These are phyloP conservation scores for Schwanniomyces occidentalis DNA, from an alignment of 805 yeast genomes.

Conservation along the genomic window DNA sequence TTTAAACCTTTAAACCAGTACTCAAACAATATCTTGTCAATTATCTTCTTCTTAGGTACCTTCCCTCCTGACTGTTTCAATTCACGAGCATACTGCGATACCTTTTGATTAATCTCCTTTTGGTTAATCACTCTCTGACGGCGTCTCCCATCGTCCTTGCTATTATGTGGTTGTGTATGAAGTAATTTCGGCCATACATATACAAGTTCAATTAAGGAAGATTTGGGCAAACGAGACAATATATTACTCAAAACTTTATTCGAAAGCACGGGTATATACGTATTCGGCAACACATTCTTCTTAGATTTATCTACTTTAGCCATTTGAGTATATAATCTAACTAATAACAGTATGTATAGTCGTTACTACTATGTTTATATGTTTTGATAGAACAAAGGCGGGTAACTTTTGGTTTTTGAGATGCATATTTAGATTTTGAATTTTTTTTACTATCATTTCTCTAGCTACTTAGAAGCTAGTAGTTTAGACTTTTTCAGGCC, in stretches of 20 bases:
- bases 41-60: slow-evolving; percentile 29
- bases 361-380: no score
- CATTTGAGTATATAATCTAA: slow-evolving; percentile 1
- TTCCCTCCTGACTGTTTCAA: slow-evolving; percentile 11
- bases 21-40: slow-evolving; percentile 48
- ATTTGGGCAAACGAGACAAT: slow-evolving; percentile 30
- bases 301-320: slow-evolving; percentile 1
- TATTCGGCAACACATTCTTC: slow-evolving; percentile 36
- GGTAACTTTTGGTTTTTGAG: no score
- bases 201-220: slow-evolving; percentile 31
- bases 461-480: no score
- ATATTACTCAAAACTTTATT: slow-evolving; percentile 18
- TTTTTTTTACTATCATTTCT: no score
- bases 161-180: slow-evolving; percentile 26
- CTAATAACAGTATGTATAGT: not conserved
- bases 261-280: slow-evolving; percentile 35
- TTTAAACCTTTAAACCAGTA: slow-evolving; percentile 61
- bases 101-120: slow-evolving; percentile 19
- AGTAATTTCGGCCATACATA: slow-evolving; percentile 36
- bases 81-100: slow-evolving; percentile 14
- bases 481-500: no score
- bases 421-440: no score
- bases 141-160: slow-evolving; percentile 8
- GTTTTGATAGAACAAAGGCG: no score
- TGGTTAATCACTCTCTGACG: no score